Evolutionary conservation across 768 basidiomycete species (phyloP).

Genomic region (Leccinum ochraceum): DNA sequence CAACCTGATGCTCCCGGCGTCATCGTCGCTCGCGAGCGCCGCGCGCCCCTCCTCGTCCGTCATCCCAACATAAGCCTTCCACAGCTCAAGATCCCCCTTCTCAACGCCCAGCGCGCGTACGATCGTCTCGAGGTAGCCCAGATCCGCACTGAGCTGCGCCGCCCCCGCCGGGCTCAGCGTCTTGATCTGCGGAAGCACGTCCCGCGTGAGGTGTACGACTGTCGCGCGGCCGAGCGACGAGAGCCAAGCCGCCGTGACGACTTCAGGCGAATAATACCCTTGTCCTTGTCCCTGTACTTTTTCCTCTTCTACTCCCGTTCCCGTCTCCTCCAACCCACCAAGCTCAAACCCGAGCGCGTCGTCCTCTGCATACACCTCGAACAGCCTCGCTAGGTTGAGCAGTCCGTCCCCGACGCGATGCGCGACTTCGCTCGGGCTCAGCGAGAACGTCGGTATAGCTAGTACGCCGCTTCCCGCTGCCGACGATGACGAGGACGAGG

Average conservation of each 20-base stretch:
- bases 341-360: conserved; percentile 89
- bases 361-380: conserved; percentile 93
- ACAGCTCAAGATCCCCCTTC: conserved; percentile 72
- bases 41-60: conserved; percentile 46
- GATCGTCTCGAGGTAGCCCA: conserved; percentile 90
- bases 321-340: conserved; percentile 52
- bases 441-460: conserved; percentile 85
- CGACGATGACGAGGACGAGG: not conserved
- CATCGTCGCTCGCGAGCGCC: conserved; percentile 23
- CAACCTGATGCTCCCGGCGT: conserved; percentile 8
- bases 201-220: conserved; percentile 67
- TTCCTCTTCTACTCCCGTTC: conserved; percentile 14
- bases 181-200: conserved; percentile 71
- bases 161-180: conserved; percentile 66
- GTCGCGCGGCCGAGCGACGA: conserved; percentile 84
- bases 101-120: conserved; percentile 90
- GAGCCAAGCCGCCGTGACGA: conserved; percentile 89
- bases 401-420: conserved; percentile 93
- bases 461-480: conserved; percentile 14
- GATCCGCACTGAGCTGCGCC: conserved; percentile 81
- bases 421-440: conserved; percentile 87
- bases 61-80: conserved; percentile 72
- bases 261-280: conserved; percentile 56
- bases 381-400: conserved; percentile 87
- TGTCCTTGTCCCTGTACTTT: conserved; percentile 25